Base-by-base conservation (phyloP, 2,329 filamentous ascomycete species). In the Arachnomyces sp. region DNA sequence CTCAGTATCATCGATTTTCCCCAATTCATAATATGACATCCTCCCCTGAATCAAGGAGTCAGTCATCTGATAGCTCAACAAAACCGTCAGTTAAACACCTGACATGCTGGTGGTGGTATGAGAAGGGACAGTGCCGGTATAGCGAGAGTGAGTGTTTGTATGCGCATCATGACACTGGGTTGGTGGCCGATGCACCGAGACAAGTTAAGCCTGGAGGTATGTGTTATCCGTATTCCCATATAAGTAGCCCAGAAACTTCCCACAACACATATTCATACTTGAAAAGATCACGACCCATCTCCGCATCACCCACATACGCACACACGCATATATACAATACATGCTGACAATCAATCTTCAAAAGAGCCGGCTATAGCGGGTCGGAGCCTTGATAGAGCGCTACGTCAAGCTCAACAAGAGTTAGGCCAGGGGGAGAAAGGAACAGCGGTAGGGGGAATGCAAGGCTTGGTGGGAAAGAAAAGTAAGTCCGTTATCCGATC, bases 101-200 rank as follows among this genome's bases (percentile, higher is more conserved):
- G 28, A 60, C 56, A 9, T 61, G 58, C 43, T 55, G 50, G 42
- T 60, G 48, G 44, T 61, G 56, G 56, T 41, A 45, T 17, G 47
- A 47, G 14, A 47, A 49, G 12, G 48, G 49, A 14, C 28, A 39
- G 28, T 61, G 58, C 45, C 52, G 43, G 31, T 49, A 50, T 29
- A 40, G 42, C 3, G 49, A 50, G 15, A 44, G 51, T 18, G 44
- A 52, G 6, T 61, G 57, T 35, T 36, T 48, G 6, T 61, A 57
- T 42, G 48, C 57, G 13, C 57, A 61, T 43, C 41, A 46, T 15
- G 42, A 54, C 28, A 60, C 55, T 9, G 55, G 45, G 2, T 43
- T 31, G n/a, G 15, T 53, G 28, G 53, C 51, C 15, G 32, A 41
- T 8, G 25, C 17, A 8, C 52, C 51, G 16, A 35, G 38, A 9